phyloP scores from a whole-genome alignment of 768 basidiomycete genomes.

The Xerocomellus intermedius region DNA sequence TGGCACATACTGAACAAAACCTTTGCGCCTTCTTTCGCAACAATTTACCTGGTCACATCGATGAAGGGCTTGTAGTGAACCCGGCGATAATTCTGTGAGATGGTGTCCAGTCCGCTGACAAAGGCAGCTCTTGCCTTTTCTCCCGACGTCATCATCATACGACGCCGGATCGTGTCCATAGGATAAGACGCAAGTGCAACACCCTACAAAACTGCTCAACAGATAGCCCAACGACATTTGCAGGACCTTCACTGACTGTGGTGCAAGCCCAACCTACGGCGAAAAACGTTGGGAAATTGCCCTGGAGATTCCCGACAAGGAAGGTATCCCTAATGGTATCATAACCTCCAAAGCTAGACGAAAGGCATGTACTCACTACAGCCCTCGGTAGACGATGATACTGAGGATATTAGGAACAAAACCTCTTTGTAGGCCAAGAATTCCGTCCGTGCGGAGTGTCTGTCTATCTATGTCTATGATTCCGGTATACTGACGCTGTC shows the following conservation, averaged over 20 bases:
- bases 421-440: constrained; percentile 42
- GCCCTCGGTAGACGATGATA: constrained; percentile 42
- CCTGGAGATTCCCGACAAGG: constrained; percentile 38
- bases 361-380: constrained; percentile 35
- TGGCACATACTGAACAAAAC: constrained; percentile 36
- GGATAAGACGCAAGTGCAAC: constrained; percentile 42
- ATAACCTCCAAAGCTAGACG: constrained; percentile 42
- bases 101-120: not conserved
- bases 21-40: constrained; percentile 39
- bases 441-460: constrained; percentile 40
- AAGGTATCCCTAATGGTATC: constrained; percentile 40
- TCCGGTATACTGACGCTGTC: constrained; percentile 41
- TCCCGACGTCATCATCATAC: constrained; percentile 50
- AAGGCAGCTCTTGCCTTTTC: constrained; percentile 24
- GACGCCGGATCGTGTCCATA: constrained; percentile 43
- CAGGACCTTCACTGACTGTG: constrained; percentile 27
- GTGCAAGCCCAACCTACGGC: constrained; percentile 42
- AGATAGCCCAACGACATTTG: not conserved
- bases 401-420: constrained; percentile 43
- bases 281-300: constrained; percentile 42
- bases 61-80: constrained; percentile 41
- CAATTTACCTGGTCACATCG: constrained; percentile 40
- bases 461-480: constrained; percentile 44
- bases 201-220: constrained; percentile 22
- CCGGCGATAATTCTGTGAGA: constrained; percentile 11